phyloP scores from a whole-genome alignment of 768 basidiomycete genomes.

The Serendipita vermifera region DNA sequence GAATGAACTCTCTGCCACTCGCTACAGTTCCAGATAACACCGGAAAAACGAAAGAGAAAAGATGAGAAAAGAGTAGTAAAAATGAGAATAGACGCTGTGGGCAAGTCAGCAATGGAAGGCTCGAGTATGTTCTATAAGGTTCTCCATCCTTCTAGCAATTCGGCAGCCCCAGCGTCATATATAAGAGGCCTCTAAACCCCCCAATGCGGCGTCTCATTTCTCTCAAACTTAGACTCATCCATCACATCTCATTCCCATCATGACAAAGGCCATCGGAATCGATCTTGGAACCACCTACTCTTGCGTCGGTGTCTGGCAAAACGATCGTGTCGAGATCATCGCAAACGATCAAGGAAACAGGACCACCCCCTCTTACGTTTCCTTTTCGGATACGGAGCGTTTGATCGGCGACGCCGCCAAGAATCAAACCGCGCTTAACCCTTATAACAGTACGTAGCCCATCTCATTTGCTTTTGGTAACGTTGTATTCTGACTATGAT shows the following conservation, averaged over 20 bases:
- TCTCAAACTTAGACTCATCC: constrained; percentile 9
- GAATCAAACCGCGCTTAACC: constrained; percentile 99
- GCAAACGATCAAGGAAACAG: constrained; percentile 92
- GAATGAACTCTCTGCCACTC: no score
- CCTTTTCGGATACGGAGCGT: constrained; percentile 90
- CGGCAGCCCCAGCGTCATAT: neutral
- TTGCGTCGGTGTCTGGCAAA: constrained; percentile 99
- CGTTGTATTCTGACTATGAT: neutral
- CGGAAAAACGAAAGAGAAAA: neutral
- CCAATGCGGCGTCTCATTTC: neutral
- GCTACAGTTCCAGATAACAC: no score
- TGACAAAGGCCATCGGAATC: constrained; percentile 69
- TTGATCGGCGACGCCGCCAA: constrained; percentile 98
- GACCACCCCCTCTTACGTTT: constrained; percentile 91
- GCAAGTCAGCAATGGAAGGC: neutral
- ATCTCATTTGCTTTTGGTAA: constrained; percentile 11
- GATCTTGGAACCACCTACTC: constrained; percentile 83
- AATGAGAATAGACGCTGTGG: neutral
- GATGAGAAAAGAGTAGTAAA: neutral
- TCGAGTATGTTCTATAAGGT: constrained; percentile 1
- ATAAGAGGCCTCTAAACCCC: neutral
- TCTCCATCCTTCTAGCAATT: constrained; percentile 4
- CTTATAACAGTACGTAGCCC: constrained; percentile 55
- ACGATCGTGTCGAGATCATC: constrained; percentile 98
- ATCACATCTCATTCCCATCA: constrained; percentile 6